phyloP scores from a whole-genome alignment of 176 grass and related monocot species.

The Oryza officinalis region DNA sequence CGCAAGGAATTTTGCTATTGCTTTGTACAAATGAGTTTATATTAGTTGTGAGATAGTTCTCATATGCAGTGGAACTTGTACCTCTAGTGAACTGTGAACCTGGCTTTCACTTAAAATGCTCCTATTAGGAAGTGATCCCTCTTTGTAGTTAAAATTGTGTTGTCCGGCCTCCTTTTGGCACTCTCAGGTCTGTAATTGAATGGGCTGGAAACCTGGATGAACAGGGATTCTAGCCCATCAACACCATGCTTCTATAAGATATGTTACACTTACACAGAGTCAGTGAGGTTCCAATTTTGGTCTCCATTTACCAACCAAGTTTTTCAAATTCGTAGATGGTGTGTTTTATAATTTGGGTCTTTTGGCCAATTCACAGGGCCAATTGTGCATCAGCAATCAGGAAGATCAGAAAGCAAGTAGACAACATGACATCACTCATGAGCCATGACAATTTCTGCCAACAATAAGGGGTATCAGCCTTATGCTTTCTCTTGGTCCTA shows the following conservation, averaged over 20 bases:
- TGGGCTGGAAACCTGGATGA: neutral
- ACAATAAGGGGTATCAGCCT: neutral
- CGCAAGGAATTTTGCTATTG: neutral
- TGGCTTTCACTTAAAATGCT: neutral
- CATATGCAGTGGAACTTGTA: neutral
- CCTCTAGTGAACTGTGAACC: neutral
- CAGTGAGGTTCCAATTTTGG: neutral
- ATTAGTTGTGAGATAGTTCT: neutral
- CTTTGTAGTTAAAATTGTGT: neutral
- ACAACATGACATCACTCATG: neutral
- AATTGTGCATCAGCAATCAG: neutral
- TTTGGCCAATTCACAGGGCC: neutral
- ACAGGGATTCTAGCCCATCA: neutral
- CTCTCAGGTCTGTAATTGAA: neutral
- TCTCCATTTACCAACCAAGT: neutral
- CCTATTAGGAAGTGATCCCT: neutral
- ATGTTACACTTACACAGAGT: neutral
- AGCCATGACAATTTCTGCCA: neutral
- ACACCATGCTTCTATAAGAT: neutral
- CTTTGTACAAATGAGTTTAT: neutral
- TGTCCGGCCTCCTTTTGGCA: neutral
- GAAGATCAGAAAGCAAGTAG: neutral
- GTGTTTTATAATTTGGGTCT: neutral
- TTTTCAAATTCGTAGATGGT: neutral
- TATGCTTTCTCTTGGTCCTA: neutral